Evolutionary conservation across 2,329 filamentous ascomycete genomes (phyloP), one percentile per base, ranked within the genome.

Genomic region (Leptographium lundbergii): DNA sequence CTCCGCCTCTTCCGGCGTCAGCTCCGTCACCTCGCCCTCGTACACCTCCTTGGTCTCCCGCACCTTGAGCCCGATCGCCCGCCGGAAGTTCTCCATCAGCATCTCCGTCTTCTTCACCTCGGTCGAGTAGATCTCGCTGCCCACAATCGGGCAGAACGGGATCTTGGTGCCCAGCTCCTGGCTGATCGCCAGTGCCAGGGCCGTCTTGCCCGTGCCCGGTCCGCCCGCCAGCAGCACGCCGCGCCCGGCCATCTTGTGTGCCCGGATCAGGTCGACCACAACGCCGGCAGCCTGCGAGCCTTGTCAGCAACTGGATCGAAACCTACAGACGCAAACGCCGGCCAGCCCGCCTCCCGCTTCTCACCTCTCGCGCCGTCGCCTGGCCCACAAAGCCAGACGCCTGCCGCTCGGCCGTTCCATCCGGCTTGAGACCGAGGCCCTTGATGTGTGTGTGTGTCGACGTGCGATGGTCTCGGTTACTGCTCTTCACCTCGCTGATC

Each of bases 51-150:
- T 99, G 57, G 92, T 96, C 79, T 99, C 94, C 68, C 94, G 90
- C 65, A 99, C 94, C 70, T 95, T 91, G 65, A 99, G 81, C 39
- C 92, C 94, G 72, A 99, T 99, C 61, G 94, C 94, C 70, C 94
- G 82, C 71, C 94, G 84, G 74, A 99, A 99, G 77, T 97, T 97
- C 80, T 99, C 94, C 94, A 97, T 97, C 70, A 99, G 77, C 65
- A 95, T 88, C 74, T 99, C 94, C 56, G 94, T 99, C 84, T 99
- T 99, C 84, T 99, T 99, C 64, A 99, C 91, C 74, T 99, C 94
- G 53, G 92, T 87, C 66, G 90, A 96, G 77, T 96, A 99, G 68
- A 99, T 88, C 74, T 99, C 94, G 77, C 91, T 96, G 67, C 91
- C 94, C 57, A 96, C 94, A 70, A 99, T 97, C 47, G 92, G 91